Conservation (phyloP, 495 filamentous ascomycete species). For the Cryomyces antarcticus region DNA sequence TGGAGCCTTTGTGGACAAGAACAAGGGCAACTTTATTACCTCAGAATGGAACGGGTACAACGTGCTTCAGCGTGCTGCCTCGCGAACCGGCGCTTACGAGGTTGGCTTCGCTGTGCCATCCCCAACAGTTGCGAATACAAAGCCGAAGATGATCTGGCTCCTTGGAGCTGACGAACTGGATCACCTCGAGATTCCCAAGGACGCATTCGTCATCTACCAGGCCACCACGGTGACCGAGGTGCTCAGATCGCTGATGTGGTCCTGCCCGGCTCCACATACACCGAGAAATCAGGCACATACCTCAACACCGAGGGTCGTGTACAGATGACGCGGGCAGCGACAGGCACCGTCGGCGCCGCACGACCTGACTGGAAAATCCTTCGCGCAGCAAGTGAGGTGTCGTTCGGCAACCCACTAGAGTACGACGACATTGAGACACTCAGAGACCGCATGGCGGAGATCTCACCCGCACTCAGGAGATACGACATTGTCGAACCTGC, state of each 20-base stretch:
- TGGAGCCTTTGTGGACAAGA: constrained; percentile 78
- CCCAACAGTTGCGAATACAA: constrained; percentile 51
- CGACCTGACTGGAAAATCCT: constrained; percentile 98
- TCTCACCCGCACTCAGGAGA: constrained; percentile 65
- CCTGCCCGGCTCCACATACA: constrained; percentile 85
- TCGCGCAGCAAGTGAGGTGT: constrained; percentile 70
- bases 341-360: constrained; percentile 65
- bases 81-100: constrained; percentile 80
- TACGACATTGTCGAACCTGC: constrained; percentile 82
- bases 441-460: constrained; percentile 84
- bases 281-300: constrained; percentile 91
- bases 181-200: constrained; percentile 65
- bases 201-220: constrained; percentile 92
- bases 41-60: constrained; percentile 96
- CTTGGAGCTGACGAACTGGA: constrained; percentile 84
- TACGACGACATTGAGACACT: constrained; percentile 82
- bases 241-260: constrained; percentile 87
- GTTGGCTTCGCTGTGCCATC: constrained; percentile 81
- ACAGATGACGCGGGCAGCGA: constrained; percentile 78
- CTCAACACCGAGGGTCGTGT: constrained; percentile 94
- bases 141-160: constrained; percentile 90
- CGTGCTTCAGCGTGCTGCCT: constrained; percentile 80
- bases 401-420: constrained; percentile 58
- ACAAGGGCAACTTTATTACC: constrained; percentile 67
- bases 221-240: constrained; percentile 87